These are phyloP conservation scores for Pythium chondricola DNA, from an alignment of 352 stramenopile genomes.

Conservation along the genomic window DNA sequence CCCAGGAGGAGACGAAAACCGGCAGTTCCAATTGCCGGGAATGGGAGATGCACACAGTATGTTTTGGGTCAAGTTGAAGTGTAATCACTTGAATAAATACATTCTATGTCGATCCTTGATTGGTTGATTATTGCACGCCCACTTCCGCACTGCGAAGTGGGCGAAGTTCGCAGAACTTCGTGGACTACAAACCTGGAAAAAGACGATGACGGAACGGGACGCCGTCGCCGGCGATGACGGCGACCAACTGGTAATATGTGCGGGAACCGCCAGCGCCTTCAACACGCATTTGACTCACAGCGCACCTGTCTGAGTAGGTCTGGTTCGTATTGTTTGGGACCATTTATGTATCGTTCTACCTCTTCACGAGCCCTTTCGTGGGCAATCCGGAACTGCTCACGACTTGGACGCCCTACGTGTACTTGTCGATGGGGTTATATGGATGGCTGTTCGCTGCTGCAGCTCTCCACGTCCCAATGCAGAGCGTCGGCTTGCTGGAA, in stretches of 20 bases:
- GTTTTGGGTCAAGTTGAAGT: too few relatives aligned
- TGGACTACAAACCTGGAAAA: neutral
- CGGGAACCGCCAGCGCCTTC: neutral
- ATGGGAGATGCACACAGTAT: too few relatives aligned
- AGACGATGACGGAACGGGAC: conserved; percentile 3
- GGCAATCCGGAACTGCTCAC: conserved; percentile 79
- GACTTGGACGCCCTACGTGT: conserved; percentile 84
- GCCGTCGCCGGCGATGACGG: conserved; percentile 7
- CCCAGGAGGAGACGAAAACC: too few relatives aligned
- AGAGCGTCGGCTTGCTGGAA: conserved; percentile 63
- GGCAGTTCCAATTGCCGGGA: too few relatives aligned
- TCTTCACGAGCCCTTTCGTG: conserved; percentile 86
- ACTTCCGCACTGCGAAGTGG: too few relatives aligned
- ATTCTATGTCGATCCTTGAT: neutral
- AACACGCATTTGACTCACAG: too few relatives aligned
- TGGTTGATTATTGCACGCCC: too few relatives aligned
- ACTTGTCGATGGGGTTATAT: conserved; percentile 83
- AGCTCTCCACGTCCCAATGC: conserved; percentile 65
- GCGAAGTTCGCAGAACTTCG: neutral
- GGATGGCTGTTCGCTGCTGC: conserved; percentile 77
- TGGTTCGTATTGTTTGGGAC: conserved; percentile 80
- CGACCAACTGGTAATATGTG: conserved; percentile 18
- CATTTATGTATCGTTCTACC: conserved; percentile 84
- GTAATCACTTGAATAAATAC: neutral
- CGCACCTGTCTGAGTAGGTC: too few relatives aligned